A percentile compares a stretch with the other conserved stretches of the same genome.
Conservation (phyloP, 352 stramenopile species). For the Pythium sukuiense region DNA sequence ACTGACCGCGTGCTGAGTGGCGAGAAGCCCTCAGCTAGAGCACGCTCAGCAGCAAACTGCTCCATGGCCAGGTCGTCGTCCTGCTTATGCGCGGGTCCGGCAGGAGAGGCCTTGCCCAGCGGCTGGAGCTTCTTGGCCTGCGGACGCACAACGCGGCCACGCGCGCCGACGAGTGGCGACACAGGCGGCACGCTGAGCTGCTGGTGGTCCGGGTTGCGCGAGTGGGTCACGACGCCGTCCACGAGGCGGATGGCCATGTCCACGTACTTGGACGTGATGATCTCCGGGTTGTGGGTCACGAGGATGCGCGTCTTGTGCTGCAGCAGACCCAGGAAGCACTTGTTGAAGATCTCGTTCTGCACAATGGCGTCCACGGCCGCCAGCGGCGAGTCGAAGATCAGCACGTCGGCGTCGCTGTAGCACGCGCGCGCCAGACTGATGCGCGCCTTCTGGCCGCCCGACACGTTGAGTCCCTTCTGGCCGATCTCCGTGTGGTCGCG, state of each 20-base stretch:
- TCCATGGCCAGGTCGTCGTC: slow-evolving; percentile 19
- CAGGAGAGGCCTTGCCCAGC: not conserved
- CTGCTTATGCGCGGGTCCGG: not conserved
- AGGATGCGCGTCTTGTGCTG: slow-evolving; percentile 67
- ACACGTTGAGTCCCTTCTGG: slow-evolving; percentile 66
- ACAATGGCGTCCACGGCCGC: slow-evolving; percentile 55
- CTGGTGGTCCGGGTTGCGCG: slow-evolving; percentile 41
- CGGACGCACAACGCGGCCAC: slow-evolving; percentile 10
- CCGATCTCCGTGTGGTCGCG: slow-evolving; percentile 85
- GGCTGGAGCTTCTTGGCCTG: slow-evolving; percentile 9
- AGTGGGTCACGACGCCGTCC: slow-evolving; percentile 47
- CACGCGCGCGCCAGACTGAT: slow-evolving; percentile 82
- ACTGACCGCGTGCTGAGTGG: slow-evolving; percentile 33
- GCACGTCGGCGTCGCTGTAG: slow-evolving; percentile 80
- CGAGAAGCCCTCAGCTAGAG: slow-evolving; percentile 36
- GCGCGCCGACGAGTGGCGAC: slow-evolving; percentile 36
- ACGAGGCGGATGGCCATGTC: slow-evolving; percentile 56
- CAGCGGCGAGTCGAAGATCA: slow-evolving; percentile 65
- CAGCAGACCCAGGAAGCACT: slow-evolving; percentile 68
- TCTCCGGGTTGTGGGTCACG: slow-evolving; percentile 68
- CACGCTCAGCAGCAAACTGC: slow-evolving; percentile 31
- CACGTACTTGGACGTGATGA: slow-evolving; percentile 62
- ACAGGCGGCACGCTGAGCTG: slow-evolving; percentile 33
- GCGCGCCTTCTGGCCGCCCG: slow-evolving; percentile 62
- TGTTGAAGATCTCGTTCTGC: slow-evolving; percentile 83